Percentiles rank a stretch among this genome's conserved stretches.
Conservation (phyloP, 805 yeast genomes). For the Yamadazyma sp. region DNA sequence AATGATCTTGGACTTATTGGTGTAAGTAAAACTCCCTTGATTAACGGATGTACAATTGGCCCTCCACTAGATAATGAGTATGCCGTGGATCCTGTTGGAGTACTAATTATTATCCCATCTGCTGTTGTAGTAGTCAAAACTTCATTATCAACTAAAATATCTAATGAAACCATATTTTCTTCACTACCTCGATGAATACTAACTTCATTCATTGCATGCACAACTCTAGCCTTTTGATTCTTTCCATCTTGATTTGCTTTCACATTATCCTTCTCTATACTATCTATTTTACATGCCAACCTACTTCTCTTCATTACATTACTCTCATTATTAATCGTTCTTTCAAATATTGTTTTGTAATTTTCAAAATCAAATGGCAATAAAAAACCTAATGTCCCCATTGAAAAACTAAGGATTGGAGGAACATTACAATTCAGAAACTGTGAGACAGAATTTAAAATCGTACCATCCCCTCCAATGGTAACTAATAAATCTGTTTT, state of each 20-base stretch:
- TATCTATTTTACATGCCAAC: conserved; percentile 76
- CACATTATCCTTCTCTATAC: no score
- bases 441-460: conserved; percentile 74
- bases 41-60: conserved; percentile 85
- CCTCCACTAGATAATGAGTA: conserved; percentile 90
- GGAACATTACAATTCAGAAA: conserved; percentile 77
- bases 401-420: conserved; percentile 82
- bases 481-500: conserved; percentile 82
- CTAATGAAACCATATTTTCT: conserved; percentile 81
- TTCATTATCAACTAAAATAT: conserved; percentile 80
- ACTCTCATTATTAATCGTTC: conserved; percentile 66
- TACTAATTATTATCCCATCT: conserved; percentile 80
- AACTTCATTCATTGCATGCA: conserved; percentile 82
- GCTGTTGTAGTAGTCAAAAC: conserved; percentile 87
- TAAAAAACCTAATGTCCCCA: conserved; percentile 88
- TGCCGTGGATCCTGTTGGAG: conserved; percentile 96
- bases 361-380: conserved; percentile 79
- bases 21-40: conserved; percentile 75
- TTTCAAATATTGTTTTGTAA: conserved; percentile 56
- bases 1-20: conserved; percentile 92
- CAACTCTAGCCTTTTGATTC: conserved; percentile 11
- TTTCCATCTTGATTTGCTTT: conserved; percentile 50
- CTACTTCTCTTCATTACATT: conserved; percentile 74
- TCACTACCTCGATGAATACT: conserved; percentile 84
- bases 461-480: conserved; percentile 96